These are phyloP conservation scores for Friedmanniomyces simplex DNA, from an alignment of 495 filamentous ascomycete genomes.

Conservation along the genomic window DNA sequence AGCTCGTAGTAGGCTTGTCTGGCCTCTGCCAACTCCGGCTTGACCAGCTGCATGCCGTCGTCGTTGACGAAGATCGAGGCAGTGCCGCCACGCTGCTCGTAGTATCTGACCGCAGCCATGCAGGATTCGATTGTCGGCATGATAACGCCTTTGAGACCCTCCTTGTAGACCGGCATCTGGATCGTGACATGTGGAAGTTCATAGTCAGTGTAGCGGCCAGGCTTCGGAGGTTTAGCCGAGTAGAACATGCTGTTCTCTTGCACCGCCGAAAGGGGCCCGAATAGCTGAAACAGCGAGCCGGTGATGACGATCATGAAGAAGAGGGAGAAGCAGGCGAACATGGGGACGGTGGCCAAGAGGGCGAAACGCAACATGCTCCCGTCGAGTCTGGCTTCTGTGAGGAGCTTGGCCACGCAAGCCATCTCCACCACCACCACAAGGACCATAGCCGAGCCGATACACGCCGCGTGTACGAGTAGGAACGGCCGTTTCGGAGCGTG, in stretches of 20 bases:
- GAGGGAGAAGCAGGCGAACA: slow-evolving; percentile 72
- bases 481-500: too few relatives aligned
- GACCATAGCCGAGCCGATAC: too few relatives aligned
- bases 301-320: slow-evolving; percentile 46
- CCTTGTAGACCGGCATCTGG: slow-evolving; percentile 65
- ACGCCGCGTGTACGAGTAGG: too few relatives aligned
- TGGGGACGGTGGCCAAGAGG: slow-evolving; percentile 53
- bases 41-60: slow-evolving; percentile 63
- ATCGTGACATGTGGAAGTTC: slow-evolving; percentile 58
- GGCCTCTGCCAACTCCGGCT: slow-evolving; percentile 51
- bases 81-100: slow-evolving; percentile 68
- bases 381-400: too few relatives aligned
- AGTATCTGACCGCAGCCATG: slow-evolving; percentile 64
- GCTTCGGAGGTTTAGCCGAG: slow-evolving; percentile 55
- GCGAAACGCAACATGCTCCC: too few relatives aligned
- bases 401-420: too few relatives aligned
- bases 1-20: slow-evolving; percentile 59
- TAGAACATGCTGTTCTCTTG: slow-evolving; percentile 67
- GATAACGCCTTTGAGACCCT: slow-evolving; percentile 55
- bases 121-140: slow-evolving; percentile 58
- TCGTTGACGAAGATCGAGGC: slow-evolving; percentile 77
- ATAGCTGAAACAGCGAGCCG: slow-evolving; percentile 61
- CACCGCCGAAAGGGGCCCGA: slow-evolving; percentile 65
- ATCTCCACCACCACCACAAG: too few relatives aligned
- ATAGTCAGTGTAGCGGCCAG: too few relatives aligned